phyloP scores from a whole-genome alignment of 2,329 filamentous ascomycete genomes.

The Cladophialophora carrionii region DNA sequence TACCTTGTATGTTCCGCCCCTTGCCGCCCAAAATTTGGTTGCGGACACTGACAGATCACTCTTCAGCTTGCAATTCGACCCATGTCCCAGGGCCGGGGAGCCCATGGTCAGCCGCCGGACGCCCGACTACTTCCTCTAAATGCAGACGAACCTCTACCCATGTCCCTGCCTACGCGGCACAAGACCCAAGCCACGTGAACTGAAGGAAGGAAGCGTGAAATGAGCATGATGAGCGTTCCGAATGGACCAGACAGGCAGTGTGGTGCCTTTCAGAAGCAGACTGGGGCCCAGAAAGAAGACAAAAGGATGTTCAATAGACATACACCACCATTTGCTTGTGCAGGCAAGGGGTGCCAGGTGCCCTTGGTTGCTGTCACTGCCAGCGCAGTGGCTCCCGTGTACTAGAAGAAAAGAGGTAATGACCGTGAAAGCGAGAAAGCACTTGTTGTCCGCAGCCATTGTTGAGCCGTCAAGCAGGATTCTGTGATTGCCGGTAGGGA shows the following conservation, averaged over 20 bases:
- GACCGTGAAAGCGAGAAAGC: neutral
- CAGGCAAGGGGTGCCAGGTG: neutral
- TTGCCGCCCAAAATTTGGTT: constrained; percentile 26
- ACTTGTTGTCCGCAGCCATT: neutral
- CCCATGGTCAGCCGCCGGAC: constrained; percentile 98
- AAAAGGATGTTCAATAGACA: constrained; percentile 7
- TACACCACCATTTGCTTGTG: neutral
- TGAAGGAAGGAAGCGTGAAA: neutral
- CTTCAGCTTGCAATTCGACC: constrained; percentile 93
- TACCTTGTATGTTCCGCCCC: constrained; percentile 79
- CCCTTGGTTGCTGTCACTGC: constrained; percentile 5
- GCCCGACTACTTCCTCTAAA: constrained; percentile 94
- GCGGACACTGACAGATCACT: constrained; percentile 17
- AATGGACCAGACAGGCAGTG: neutral
- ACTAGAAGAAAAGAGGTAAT: neutral
- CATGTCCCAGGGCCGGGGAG: constrained; percentile 93
- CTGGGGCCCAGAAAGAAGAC: neutral
- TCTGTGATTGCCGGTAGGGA: neutral
- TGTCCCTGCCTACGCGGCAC: neutral
- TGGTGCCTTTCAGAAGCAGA: neutral
- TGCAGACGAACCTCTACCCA: neutral
- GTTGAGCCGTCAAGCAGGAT: neutral
- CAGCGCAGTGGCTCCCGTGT: constrained; percentile 5
- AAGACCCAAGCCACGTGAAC: neutral
- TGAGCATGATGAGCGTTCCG: constrained; percentile 3